These are phyloP conservation scores for Penicillium thymicola DNA, from an alignment of 2,329 filamentous ascomycete genomes.

Conservation along the genomic window DNA sequence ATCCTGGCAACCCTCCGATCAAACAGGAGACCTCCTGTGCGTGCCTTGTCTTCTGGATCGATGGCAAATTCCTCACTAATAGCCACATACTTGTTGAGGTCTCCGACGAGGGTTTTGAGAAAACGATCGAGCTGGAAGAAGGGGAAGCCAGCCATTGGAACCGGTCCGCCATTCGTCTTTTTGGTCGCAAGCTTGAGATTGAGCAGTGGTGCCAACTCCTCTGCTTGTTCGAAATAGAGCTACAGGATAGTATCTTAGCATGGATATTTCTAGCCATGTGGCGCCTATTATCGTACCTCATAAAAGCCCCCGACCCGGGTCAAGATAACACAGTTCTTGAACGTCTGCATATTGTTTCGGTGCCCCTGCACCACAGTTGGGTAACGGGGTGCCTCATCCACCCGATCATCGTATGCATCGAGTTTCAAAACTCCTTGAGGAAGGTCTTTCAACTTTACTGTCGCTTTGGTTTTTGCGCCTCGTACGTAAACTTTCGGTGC, in stretches of 20 bases:
- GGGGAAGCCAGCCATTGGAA: conserved; percentile 94
- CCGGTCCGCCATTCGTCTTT: conserved; percentile 71
- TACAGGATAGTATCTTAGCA: conserved; percentile 20
- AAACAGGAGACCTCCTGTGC: conserved; percentile 74
- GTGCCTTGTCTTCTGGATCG: conserved; percentile 64
- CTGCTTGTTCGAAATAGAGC: conserved; percentile 93
- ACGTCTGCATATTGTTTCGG: conserved; percentile 82
- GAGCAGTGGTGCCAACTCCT: conserved; percentile 79
- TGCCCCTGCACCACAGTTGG: conserved; percentile 88
- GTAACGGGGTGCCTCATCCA: conserved; percentile 59
- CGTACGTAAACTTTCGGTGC: conserved; percentile 12
- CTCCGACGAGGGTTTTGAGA: conserved; percentile 88
- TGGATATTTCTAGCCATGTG: not conserved
- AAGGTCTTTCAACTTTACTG: conserved; percentile 47
- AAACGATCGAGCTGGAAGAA: conserved; percentile 90
- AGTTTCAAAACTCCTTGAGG: conserved; percentile 55
- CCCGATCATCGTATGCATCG: conserved; percentile 41
- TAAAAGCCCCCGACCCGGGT: conserved; percentile 96
- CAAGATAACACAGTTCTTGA: conserved; percentile 83
- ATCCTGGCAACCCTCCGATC: conserved; percentile 81
- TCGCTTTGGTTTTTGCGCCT: conserved; percentile 38
- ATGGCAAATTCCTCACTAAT: conserved; percentile 91
- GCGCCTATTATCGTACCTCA: conserved; percentile 52
- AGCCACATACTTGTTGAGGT: conserved; percentile 85
- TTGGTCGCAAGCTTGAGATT: conserved; percentile 83